Conservation (phyloP, 2,329 filamentous ascomycete species). For the Colletotrichum orchidophilum region DNA sequence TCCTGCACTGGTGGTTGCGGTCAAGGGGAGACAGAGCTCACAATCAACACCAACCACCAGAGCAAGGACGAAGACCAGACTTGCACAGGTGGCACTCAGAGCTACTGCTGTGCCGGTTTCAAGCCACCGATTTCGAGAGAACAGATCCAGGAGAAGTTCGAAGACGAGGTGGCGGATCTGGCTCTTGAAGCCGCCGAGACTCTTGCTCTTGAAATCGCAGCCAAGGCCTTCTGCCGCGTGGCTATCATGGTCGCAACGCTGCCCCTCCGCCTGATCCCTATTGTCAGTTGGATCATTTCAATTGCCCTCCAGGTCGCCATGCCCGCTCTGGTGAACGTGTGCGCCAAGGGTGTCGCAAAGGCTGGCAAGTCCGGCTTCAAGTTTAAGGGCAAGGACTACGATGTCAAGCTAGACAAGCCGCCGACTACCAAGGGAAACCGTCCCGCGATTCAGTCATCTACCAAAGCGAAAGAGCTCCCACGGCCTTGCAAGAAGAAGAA, state of each 20-base stretch:
- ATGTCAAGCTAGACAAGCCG: slow-evolving; percentile 21
- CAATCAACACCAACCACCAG: slow-evolving; percentile 41
- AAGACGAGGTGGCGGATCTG: slow-evolving; percentile 38
- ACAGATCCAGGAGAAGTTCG: slow-evolving; percentile 35
- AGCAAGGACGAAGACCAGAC: slow-evolving; percentile 40
- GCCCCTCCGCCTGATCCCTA: slow-evolving; percentile 13
- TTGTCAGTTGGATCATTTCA: slow-evolving; percentile 6
- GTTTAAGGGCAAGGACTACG: neutral
- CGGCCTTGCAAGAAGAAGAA: slow-evolving; percentile 4
- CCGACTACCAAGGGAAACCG: neutral
- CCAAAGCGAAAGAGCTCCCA: neutral
- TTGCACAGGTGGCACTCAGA: slow-evolving; percentile 42
- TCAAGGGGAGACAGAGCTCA: too few relatives aligned
- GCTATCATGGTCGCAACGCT: slow-evolving; percentile 40
- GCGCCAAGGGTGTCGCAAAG: neutral
- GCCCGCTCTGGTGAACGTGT: neutral
- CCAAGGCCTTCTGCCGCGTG: slow-evolving; percentile 46
- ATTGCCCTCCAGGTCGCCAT: neutral
- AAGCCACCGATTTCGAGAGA: slow-evolving; percentile 37
- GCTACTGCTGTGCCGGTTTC: slow-evolving; percentile 44
- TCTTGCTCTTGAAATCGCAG: slow-evolving; percentile 44
- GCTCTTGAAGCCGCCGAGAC: slow-evolving; percentile 41
- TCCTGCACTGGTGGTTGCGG: too few relatives aligned
- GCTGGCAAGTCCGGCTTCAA: neutral
- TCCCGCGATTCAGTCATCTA: neutral